Evolutionary conservation across 2,329 filamentous ascomycete genomes (phyloP), one percentile per base, ranked within the genome.

Genomic region (Metarhizium anisopliae): DNA sequence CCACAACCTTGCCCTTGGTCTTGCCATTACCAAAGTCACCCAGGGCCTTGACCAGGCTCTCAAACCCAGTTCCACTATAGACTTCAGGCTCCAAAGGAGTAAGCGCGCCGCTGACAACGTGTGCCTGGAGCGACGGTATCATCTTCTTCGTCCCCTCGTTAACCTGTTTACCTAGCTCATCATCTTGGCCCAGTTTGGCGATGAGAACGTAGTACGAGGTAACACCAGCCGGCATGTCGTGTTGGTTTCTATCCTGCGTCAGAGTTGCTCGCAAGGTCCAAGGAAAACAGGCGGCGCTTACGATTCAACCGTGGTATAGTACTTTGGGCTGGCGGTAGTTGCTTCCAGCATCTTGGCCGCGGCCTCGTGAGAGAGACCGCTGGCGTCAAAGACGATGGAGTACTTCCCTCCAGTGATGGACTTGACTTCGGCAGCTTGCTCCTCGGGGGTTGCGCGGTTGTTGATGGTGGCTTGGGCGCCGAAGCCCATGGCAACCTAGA

Each of bases 391-490:
- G 1, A 73, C 61, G 3, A 64, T 61, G 18, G 59, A 55, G 53
- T 72, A 72, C 6, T 67, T 67, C 0, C 70, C 70, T 8, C 58
- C 55, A 0, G 71, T 73, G 20, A 70, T 64, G 4, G 25, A 25
- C 25, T 25, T 25, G 25, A 25, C 25, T 25, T 25, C 25, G 25
- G 25, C 25, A 25, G 25, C 25, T 25, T 25, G 25, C 25, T 25
- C 25, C 1, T 25, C 25, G 25, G 25, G 25, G 25, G 25, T 25
- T 25, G 58, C 55, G 30, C 67, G 64, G 55, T 67, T 66, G 52
- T 70, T 64, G 38, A 73, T 65, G 0, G 64, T 69, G 14, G 65
- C 69, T 8, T 64, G 59, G 6, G 69, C 72, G 0, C 70, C 70
- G 11, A 47, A n/a, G 18, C 64, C 25, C 25, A 25, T 25, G 25